Evolutionary conservation across 1,284 basidiomycete genomes (phyloP), one percentile per base, ranked within the genome.

Genomic region (Microbotryum violaceum): DNA sequence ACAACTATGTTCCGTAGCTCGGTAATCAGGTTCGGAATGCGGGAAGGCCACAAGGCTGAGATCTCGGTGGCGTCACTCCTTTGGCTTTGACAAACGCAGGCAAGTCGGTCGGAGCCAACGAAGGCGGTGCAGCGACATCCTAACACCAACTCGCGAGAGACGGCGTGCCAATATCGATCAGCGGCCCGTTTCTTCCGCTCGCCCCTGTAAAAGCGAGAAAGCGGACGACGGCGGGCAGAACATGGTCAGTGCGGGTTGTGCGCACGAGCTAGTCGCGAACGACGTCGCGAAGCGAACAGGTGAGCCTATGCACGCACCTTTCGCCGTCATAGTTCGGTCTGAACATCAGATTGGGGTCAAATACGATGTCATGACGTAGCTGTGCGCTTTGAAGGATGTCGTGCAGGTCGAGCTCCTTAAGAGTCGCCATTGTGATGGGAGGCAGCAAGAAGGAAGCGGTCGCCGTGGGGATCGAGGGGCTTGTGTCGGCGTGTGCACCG

Each of bases 291-390:
- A 18, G 37, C 14, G 37, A 42, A 12, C 20, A 29, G 20, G 25
- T 23, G 2, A 33, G n/a, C 14, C 50, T 12, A 42, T 12, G 9
- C 16, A 61, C 64, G 57, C 42, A 69, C 60, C 75, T 58, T 49
- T 74, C 72, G 45, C 75, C 75, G 29, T 76, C 75, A 56, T 74
- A 74, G 61, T 76, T 76, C n/a, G 75, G 74, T 10, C 75, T 70
- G 64, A 76, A 76, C 68, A 74, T 73, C 37, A 76, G 70, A 37
- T 69, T 70, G 9, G 68, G 66, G 50, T 75, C 91, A 71, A 94
- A 94, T 64, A 94, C 83, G 65, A 94, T 81, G 76, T 96, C 91
- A 74, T 96, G 91, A 49, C 91, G 86, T 64, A 96, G 85, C 75
- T 92, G 90, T 27, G 89, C 88, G 73, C 91, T 91, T 61, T 87